These are phyloP conservation scores for Moniliophthora roreri DNA, from an alignment of 1,284 basidiomycete species.

Conservation along the genomic window DNA sequence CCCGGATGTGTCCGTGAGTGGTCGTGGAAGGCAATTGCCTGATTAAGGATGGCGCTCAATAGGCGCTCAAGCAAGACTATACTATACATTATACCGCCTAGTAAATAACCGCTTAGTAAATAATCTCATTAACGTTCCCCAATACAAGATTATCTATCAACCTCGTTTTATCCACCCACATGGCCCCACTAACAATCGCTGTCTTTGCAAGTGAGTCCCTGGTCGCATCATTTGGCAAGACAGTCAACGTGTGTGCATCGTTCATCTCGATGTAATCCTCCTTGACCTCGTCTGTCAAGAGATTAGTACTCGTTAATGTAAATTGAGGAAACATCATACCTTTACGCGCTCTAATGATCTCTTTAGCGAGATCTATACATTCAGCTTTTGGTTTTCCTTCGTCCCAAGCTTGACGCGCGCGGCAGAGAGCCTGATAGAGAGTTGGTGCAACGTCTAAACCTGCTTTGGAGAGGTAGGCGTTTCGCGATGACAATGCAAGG, in stretches of 20 bases:
- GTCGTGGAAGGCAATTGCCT: too few species aligned
- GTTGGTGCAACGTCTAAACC: constrained; percentile 74
- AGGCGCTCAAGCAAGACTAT: too few species aligned
- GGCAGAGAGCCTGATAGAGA: constrained; percentile 69
- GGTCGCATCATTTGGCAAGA: constrained; percentile 38
- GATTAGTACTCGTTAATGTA: too few species aligned
- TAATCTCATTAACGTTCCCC: constrained; percentile 43
- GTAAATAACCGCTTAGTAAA: too few species aligned
- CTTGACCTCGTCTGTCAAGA: constrained; percentile 23
- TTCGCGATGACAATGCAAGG: constrained; percentile 90
- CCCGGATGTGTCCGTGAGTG: too few species aligned
- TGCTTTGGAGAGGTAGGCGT: constrained; percentile 73
- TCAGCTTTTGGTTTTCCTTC: constrained; percentile 50
- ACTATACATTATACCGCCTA: too few species aligned
- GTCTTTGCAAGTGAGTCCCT: constrained; percentile 16
- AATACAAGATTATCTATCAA: constrained; percentile 93
- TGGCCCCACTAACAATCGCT: constrained; percentile 83
- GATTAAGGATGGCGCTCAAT: too few species aligned
- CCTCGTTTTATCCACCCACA: constrained; percentile 86
- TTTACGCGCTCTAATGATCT: not conserved
- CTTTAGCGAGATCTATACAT: constrained; percentile 36
- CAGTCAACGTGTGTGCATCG: constrained; percentile 75
- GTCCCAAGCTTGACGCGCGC: constrained; percentile 57
- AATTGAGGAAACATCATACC: too few species aligned
- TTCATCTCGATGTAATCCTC: constrained; percentile 84